Base-by-base conservation (phyloP, 2,329 filamentous ascomycete genomes). In the Monosporascus ibericus region DNA sequence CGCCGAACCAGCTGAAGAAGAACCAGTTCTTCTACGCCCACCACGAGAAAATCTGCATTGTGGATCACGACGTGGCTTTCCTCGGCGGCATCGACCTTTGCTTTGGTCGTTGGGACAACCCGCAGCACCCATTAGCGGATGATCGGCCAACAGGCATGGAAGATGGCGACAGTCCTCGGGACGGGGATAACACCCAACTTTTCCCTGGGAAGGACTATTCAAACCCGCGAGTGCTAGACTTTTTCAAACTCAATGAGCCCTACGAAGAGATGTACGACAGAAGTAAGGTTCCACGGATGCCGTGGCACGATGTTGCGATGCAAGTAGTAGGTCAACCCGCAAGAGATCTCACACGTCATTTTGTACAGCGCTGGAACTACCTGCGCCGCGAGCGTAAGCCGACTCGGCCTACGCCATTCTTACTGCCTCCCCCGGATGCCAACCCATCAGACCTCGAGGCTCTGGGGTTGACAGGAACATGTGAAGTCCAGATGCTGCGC, bases 11-110 rank as follows among this genome's bases (percentile, higher is more conserved):
- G 70, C 92, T 97, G 72, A 89, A 95, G 65, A 95, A 99, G 72
- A 97, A 97, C 64, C 95, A 96, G 46, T 99, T 99, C 75, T 99
- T 99, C 76, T 99, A 95, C 78, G 94, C 94, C 1, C 94, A 99
- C 67, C 94, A 99, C 71, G 94, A 99, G 69, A 99, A 99, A 72
- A 81, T 99, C n/a, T 92, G 91, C 64, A 85, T 99, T 40, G 88
- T 99, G 18, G 94, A 99, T 67, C 94, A 97, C 65, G 94, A 92
- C 50, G 85, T 97, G 48, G 94, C 92, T 11, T 97, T 99, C 68
- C 86, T 96, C 48, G 94, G 94, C 55, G 94, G 94, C 37, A 90
- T 99, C 56, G 94, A 99, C 74, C 77, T 99, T 22, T 99, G 94
- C 71, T 96, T 97, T 68, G 94, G 94, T 47, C 84, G 94, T 62